Evolutionary conservation across 345 rosid species (phyloP).

Genomic region (Citrus glauca): DNA sequence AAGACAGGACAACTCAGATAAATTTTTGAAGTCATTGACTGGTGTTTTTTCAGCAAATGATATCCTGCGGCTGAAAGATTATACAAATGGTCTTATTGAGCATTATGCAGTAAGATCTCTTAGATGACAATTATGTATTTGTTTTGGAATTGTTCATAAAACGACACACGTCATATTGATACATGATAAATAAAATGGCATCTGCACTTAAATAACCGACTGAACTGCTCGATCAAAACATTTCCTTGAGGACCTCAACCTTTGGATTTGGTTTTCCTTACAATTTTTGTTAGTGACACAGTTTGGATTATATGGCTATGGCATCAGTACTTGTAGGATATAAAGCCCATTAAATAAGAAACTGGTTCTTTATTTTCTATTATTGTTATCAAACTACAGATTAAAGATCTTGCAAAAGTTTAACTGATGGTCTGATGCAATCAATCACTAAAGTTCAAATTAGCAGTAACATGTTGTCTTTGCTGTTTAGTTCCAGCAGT

Average conservation of each 20-base stretch:
- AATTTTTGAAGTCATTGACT: constrained; percentile 43
- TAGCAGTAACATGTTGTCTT: background rate
- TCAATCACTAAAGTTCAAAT: background rate
- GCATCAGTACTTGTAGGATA: background rate
- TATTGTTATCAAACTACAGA: background rate
- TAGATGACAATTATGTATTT: background rate
- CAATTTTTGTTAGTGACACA: background rate
- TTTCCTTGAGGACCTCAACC: background rate
- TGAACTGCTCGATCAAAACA: background rate
- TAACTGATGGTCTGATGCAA: background rate
- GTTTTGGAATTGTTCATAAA: background rate
- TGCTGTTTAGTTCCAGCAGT: background rate
- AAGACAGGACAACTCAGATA: constrained; percentile 36
- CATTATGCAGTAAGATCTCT: constrained; percentile 56
- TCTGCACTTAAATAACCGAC: background rate
- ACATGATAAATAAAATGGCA: background rate
- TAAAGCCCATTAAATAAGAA: background rate
- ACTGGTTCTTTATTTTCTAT: background rate
- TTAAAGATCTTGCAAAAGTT: background rate
- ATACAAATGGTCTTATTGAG: constrained; percentile 62
- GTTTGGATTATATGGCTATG: background rate
- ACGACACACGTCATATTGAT: background rate
- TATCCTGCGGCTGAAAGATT: constrained; percentile 64
- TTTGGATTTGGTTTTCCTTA: background rate
- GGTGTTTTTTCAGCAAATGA: constrained; percentile 56